Percentiles rank a stretch among this genome's conserved stretches.
phyloP scores from a whole-genome alignment of 257 asterid species.

The Fraxinus cuspidata region DNA sequence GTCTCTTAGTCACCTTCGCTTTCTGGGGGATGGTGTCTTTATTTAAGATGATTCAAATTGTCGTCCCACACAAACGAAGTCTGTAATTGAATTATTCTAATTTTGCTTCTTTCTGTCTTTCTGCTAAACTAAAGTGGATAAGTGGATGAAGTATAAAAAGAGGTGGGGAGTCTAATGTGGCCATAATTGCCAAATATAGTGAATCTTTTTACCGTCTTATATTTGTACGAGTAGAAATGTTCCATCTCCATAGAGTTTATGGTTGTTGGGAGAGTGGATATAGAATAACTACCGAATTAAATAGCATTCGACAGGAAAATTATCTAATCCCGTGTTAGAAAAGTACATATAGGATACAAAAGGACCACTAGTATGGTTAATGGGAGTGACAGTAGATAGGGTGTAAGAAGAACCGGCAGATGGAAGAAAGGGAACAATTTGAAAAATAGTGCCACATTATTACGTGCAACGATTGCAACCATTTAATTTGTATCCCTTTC shows the following conservation, averaged over 20 bases:
- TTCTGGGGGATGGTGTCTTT: too few species aligned
- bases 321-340: too few species aligned
- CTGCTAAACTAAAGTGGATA: background rate
- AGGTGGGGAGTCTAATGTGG: background rate
- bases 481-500: slow-evolving; percentile 9
- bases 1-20: too few species aligned
- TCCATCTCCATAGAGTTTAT: too few species aligned
- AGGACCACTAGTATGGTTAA: slow-evolving; percentile 3
- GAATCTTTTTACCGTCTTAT: too few species aligned
- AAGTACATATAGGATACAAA: background rate
- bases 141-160: background rate
- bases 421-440: slow-evolving; percentile 10
- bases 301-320: background rate
- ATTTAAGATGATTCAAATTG: too few species aligned
- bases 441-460: background rate
- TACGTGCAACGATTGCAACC: slow-evolving; percentile 12
- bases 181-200: background rate
- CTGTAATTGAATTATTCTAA: too few species aligned
- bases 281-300: too few species aligned
- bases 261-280: too few species aligned
- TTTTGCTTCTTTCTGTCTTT: background rate
- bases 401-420: slow-evolving; percentile 11
- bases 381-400: background rate
- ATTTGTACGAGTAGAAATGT: too few species aligned
- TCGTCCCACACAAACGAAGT: too few species aligned